Base-by-base conservation (phyloP, 2,329 filamentous ascomycete species). In the Alternaria arborescens region DNA sequence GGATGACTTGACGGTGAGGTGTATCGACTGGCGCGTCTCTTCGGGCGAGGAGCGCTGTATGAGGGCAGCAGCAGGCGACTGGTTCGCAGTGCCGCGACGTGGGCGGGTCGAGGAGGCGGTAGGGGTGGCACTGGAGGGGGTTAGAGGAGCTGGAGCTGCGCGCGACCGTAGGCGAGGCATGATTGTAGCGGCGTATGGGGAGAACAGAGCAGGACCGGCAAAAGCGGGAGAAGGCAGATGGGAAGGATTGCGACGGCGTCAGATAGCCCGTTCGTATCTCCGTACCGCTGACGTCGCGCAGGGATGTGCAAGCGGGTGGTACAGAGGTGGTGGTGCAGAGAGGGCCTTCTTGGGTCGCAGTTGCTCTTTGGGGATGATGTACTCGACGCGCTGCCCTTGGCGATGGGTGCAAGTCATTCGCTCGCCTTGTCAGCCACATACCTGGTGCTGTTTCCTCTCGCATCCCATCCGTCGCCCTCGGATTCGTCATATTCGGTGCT, bases 1-100 rank as follows among this genome's bases (percentile, higher is more conserved):
- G 3, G 81, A 80, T 14, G 82, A 81, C 62, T 84, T 84, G 65
- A 84, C 82, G 40, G 82, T 84, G 60, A 84, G 78, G 57, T 80
- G 78, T 57, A 84, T 80, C 52, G 80, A 82, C 60, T 79, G 80
- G 61, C 79, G 80, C 42, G 77, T 77, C 60, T 79, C 77, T 52
- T 81, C 77, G 60, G 80, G 79, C 44, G 79, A 77, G 48, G 74
- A 75, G 59, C 75, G 74, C 67, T 80, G 74, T 55, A 81, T 77
- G 48, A 76, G 70, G 50, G 77, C 76, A 10, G 77, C 67, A 32
- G 74, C 70, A 38, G 75, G 70, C 43, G 74, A 65, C 66, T 74
- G 73, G 58, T 74, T 73, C 48, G 74, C 70, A 28, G 71, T 74
- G 47, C 74, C 74, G 62, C 79, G 77, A 47, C 77, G 71, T 2